Evolutionary conservation across 139 green algal genomes (phyloP).

Genomic region (Auxenochlorella pyrenoidosa): DNA sequence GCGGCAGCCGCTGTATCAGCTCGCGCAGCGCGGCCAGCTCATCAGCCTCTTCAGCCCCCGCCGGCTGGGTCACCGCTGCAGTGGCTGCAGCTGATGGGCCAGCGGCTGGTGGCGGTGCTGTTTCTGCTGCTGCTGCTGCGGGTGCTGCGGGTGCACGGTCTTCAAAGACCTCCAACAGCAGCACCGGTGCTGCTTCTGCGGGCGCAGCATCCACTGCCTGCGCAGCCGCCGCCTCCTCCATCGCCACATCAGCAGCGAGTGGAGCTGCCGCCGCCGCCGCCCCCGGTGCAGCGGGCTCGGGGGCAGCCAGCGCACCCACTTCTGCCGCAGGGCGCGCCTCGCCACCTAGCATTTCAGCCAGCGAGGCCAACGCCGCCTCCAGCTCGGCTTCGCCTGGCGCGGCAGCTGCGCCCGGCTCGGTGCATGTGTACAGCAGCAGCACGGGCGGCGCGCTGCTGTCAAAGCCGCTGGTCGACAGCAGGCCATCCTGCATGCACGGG

Average conservation of each 20-base stretch:
- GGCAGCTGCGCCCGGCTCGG: neutral
- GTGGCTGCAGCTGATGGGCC: neutral
- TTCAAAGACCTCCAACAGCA: constrained; percentile 37
- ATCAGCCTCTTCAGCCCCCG: neutral
- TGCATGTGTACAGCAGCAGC: neutral
- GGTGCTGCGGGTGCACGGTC: constrained; percentile 11
- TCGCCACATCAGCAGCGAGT: neutral
- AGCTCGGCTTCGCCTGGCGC: neutral
- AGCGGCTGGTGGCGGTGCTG: neutral
- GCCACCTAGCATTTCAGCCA: neutral
- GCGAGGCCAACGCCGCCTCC: neutral
- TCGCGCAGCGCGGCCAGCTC: neutral
- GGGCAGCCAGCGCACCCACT: neutral
- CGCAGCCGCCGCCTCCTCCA: neutral
- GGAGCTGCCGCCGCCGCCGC: too few relatives aligned
- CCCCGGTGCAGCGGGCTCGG: too few relatives aligned
- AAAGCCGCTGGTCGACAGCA: too few relatives aligned
- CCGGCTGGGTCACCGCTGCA: neutral
- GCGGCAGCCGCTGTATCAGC: neutral
- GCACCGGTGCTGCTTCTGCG: neutral
- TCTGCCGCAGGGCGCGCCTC: neutral
- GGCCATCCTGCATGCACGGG: neutral
- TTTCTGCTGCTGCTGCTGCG: neutral
- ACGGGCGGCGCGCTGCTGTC: neutral
- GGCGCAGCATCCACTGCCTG: neutral